Base-by-base conservation (phyloP, 108 stramenopile species). In the Cyclostephanos invisitatus region DNA sequence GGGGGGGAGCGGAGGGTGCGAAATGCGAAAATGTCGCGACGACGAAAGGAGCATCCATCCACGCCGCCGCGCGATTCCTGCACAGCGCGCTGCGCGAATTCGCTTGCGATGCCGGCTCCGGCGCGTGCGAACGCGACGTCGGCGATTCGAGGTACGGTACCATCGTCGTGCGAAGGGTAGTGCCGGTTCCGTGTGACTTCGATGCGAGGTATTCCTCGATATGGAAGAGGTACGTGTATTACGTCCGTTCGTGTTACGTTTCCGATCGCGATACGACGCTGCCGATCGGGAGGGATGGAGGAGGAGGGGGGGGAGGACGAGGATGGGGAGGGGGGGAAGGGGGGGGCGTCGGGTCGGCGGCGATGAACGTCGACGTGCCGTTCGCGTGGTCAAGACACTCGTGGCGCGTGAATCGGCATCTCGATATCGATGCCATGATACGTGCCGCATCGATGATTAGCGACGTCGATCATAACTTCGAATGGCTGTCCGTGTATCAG, bases 171-270 rank as follows among this genome's bases (percentile, higher is more conserved):
- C 55, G 38, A 18, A 24, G 47, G 6, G 74, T 75, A 2, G 37
- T 51, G 42, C 66, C 74, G 21, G 74, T 68, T 0, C 62, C 74
- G 25, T 6, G 44, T 5, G 67, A 68, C 32, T 75, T 75, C 68
- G 67, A 75, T 37, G 74, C 74, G 17, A 24, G 74, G 7, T 75
- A 68, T 48, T 75, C 74, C 47, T 50, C 74, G 18, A 22, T 47
- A 5, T 75, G 74, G 74, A 75, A 75, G 61, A 18, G 67, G 35
- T 75, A 75, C 53, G 67, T 49, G 5, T 75, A 75, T 40, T 75
- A 68, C 29, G 24, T 68, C 53, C 67, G 40, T 21, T 29, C n/a
- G n/a, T n/a, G n/a, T n/a, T n/a, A n/a, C n/a, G n/a, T n/a, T n/a
- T n/a, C n/a, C n/a, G n/a, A n/a, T n/a, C n/a, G n/a, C n/a, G n/a